A percentile compares a stretch with the other conserved stretches of the same genome.
These are phyloP conservation scores for Pistacia atlantica DNA, from an alignment of 345 rosid genomes.

Conservation along the genomic window DNA sequence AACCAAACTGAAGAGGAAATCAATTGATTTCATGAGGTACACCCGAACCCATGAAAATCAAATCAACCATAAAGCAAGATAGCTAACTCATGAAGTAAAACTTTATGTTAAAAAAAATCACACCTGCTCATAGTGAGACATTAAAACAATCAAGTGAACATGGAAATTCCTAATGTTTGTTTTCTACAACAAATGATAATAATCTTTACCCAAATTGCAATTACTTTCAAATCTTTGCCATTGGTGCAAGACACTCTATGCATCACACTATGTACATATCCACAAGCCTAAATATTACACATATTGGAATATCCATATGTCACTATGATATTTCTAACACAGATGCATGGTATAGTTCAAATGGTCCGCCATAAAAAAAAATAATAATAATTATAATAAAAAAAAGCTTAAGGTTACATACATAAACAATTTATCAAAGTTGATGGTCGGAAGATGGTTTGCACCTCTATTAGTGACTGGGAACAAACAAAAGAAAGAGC, in stretches of 20 bases:
- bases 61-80: too few relatives aligned
- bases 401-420: conserved; percentile 51
- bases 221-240: too few relatives aligned
- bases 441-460: conserved; percentile 71
- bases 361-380: background rate
- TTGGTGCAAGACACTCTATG: background rate
- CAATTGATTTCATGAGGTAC: background rate
- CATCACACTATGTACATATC: background rate
- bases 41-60: too few relatives aligned
- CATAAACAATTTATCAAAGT: conserved; percentile 83
- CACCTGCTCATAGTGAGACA: too few relatives aligned
- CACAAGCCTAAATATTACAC: background rate
- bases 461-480: conserved; percentile 59
- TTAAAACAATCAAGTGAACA: too few relatives aligned
- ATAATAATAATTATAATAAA: too few relatives aligned
- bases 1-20: too few relatives aligned
- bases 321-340: background rate
- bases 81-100: too few relatives aligned
- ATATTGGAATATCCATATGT: background rate
- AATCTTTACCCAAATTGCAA: too few relatives aligned
- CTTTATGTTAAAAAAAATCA: too few relatives aligned
- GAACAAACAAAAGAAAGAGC: conserved; percentile 87
- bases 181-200: too few relatives aligned
- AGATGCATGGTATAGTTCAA: background rate
- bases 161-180: too few relatives aligned